Evolutionary conservation across 495 filamentous ascomycete species (phyloP).

Genomic region (Aspergillus cavernicola): DNA sequence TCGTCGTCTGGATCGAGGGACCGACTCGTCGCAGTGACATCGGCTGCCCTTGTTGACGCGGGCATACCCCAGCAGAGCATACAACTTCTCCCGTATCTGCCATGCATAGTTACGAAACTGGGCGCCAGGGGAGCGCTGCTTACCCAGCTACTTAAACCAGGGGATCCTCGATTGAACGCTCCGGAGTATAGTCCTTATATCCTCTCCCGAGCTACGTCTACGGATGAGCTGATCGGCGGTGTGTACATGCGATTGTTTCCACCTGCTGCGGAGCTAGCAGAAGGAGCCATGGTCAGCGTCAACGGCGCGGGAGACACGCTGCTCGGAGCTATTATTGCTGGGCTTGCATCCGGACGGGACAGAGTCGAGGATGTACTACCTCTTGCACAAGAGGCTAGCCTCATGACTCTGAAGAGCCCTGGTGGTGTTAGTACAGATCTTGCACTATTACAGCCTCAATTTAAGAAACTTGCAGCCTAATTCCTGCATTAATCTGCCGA

Average conservation of each 20-base stretch:
- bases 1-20: constrained; percentile 56
- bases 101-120: constrained; percentile 78
- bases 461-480: background rate
- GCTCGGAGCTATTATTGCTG: constrained; percentile 73
- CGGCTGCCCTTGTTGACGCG: constrained; percentile 60
- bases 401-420: constrained; percentile 65
- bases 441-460: background rate
- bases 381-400: constrained; percentile 67
- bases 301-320: constrained; percentile 96
- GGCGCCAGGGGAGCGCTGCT: constrained; percentile 76
- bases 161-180: constrained; percentile 59
- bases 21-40: constrained; percentile 59
- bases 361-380: constrained; percentile 41
- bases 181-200: constrained; percentile 63
- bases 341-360: constrained; percentile 41
- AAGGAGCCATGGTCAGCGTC: constrained; percentile 71
- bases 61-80: constrained; percentile 80
- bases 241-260: constrained; percentile 83
- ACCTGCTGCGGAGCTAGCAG: constrained; percentile 55
- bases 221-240: constrained; percentile 61
- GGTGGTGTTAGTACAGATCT: constrained; percentile 62
- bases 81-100: constrained; percentile 84
- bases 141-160: constrained; percentile 61
- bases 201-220: constrained; percentile 50
- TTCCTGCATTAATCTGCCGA: background rate